These are phyloP conservation scores for Calonectria crousiana DNA, from an alignment of 2,329 filamentous ascomycete genomes.

Conservation along the genomic window DNA sequence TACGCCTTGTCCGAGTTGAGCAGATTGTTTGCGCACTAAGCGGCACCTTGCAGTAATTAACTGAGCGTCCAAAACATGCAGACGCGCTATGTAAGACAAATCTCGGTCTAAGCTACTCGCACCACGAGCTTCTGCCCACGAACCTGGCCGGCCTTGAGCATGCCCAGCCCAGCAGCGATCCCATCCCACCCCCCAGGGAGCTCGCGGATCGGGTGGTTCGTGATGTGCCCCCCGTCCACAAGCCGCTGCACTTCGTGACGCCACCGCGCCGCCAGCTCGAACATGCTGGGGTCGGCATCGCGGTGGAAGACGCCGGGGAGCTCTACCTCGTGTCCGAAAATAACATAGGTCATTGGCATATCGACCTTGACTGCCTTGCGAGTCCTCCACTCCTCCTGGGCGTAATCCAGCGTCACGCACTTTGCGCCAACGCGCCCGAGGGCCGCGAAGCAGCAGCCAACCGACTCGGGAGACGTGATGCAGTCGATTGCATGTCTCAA, in stretches of 20 bases:
- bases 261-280: neutral
- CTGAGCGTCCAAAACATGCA: neutral
- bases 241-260: neutral
- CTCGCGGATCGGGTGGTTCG: neutral
- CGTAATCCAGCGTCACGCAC: neutral
- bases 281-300: neutral
- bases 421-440: neutral
- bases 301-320: neutral
- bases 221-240: neutral
- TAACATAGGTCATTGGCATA: conserved; percentile 1
- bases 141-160: neutral
- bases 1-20: neutral
- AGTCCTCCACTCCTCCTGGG: neutral
- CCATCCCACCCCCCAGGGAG: neutral
- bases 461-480: conserved; percentile 7
- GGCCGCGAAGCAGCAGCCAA: neutral
- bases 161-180: neutral
- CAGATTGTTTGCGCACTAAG: neutral
- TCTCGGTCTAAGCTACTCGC: neutral
- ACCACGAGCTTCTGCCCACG: conserved; percentile 3
- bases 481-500: conserved; percentile 1
- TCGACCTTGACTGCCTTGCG: neutral
- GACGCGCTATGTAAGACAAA: neutral
- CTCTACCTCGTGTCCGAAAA: neutral
- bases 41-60: neutral